These are phyloP conservation scores for Bathelium albidoporum DNA, from an alignment of 495 filamentous ascomycete species.

Conservation along the genomic window DNA sequence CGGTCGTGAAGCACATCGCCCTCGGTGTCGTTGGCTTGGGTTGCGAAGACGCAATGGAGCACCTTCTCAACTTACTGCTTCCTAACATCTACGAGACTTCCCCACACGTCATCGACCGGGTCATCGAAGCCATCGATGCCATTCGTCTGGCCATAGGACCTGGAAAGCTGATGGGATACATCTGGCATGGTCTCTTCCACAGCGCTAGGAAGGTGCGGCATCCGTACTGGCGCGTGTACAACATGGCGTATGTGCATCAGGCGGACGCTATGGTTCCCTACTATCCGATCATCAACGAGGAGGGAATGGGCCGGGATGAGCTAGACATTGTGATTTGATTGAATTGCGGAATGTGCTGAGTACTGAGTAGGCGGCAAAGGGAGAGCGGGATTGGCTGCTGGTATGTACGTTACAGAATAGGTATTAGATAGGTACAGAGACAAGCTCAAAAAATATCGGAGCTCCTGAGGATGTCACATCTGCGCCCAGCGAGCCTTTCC, in stretches of 20 bases:
- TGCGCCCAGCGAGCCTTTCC: too few relatives aligned
- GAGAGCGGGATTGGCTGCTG: too few relatives aligned
- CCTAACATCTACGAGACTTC: conserved; percentile 98
- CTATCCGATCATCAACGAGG: conserved; percentile 74
- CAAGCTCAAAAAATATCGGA: too few relatives aligned
- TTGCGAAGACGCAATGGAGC: conserved; percentile 98
- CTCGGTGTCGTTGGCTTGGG: conserved; percentile 91
- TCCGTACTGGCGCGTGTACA: conserved; percentile 93
- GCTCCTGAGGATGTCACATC: too few relatives aligned
- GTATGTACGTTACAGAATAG: too few relatives aligned
- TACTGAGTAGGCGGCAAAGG: too few relatives aligned
- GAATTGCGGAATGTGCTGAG: neutral
- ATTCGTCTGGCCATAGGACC: conserved; percentile 88
- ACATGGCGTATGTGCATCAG: conserved; percentile 88
- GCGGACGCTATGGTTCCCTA: conserved; percentile 95
- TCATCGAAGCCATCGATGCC: conserved; percentile 95
- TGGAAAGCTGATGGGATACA: conserved; percentile 88
- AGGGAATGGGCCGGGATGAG: conserved; percentile 64
- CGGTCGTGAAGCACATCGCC: conserved; percentile 94
- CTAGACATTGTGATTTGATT: conserved; percentile 69
- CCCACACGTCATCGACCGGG: conserved; percentile 96
- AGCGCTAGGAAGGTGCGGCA: conserved; percentile 85
- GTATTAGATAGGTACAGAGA: too few relatives aligned
- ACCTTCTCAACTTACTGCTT: conserved; percentile 89
- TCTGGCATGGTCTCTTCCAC: conserved; percentile 96